phyloP scores from a whole-genome alignment of 1,284 basidiomycete genomes.

The Apiotrichum sp. region DNA sequence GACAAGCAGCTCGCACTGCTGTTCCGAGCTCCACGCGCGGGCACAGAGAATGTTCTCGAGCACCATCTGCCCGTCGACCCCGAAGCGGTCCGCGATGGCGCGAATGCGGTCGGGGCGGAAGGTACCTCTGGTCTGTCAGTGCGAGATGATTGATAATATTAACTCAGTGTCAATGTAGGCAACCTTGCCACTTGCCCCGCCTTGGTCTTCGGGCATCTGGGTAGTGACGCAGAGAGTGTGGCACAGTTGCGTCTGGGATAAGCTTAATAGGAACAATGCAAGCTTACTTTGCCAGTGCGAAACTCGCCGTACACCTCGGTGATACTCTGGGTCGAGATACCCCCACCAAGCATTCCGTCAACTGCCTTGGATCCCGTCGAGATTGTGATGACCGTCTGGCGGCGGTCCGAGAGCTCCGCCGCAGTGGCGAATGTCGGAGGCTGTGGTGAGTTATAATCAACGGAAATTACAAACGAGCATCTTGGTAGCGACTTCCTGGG shows the following conservation, averaged over 20 bases:
- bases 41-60: constrained; percentile 55
- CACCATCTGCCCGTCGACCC: constrained; percentile 77
- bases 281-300: constrained; percentile 56
- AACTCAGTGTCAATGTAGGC: constrained; percentile 90
- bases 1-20: constrained; percentile 43
- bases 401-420: constrained; percentile 76
- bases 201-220: constrained; percentile 80
- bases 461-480: constrained; percentile 55
- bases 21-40: constrained; percentile 43
- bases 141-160: not conserved
- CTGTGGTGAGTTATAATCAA: constrained; percentile 45
- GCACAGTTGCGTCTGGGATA: constrained; percentile 81
- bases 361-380: constrained; percentile 88
- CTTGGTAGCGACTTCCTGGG: constrained; percentile 76
- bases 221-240: constrained; percentile 86
- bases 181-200: constrained; percentile 84
- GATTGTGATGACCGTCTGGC: constrained; percentile 68
- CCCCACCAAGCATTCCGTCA: constrained; percentile 79
- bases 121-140: constrained; percentile 56
- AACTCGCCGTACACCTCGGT: constrained; percentile 57
- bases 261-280: not conserved
- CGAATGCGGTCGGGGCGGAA: constrained; percentile 87
- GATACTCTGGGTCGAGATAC: constrained; percentile 82
- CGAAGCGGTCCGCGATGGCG: constrained; percentile 82
- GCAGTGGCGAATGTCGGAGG: constrained; percentile 83